These are phyloP conservation scores for Macadamia integrifolia DNA, from an alignment of 164 flowering plant species.

Conservation along the genomic window DNA sequence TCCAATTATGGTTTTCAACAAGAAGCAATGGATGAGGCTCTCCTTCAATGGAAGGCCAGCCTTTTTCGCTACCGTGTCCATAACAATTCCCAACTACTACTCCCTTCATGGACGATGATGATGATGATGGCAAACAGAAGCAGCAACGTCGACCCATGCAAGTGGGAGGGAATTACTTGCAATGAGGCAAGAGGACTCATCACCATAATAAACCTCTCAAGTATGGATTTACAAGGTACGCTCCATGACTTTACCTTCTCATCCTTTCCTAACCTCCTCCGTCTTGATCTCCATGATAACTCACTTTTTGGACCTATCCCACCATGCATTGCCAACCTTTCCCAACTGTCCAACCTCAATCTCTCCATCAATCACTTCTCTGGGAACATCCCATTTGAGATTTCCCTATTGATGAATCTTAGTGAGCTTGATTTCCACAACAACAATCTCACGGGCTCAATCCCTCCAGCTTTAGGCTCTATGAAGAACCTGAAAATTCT, in stretches of 20 bases:
- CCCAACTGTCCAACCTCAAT: slow-evolving; percentile 6
- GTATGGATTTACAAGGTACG: not conserved
- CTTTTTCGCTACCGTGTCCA: not conserved
- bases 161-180: slow-evolving; percentile 9
- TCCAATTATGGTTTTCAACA: too few relatives aligned
- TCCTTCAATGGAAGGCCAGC: slow-evolving; percentile 11
- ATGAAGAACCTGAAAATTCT: not conserved
- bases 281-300: not conserved
- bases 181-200: not conserved
- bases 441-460: not conserved
- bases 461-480: not conserved
- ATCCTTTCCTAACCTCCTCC: not conserved
- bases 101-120: slow-evolving; percentile 3
- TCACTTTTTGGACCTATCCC: slow-evolving; percentile 16
- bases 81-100: not conserved
- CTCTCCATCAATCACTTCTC: not conserved
- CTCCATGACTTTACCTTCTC: slow-evolving; percentile 4
- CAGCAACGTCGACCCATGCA: slow-evolving; percentile 4
- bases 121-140: not conserved
- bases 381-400: too few relatives aligned
- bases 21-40: not conserved
- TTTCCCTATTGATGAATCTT: too few relatives aligned
- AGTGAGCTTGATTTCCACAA: not conserved
- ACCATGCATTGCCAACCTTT: slow-evolving; percentile 6
- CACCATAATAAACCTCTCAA: slow-evolving; percentile 1